Evolutionary conservation across 2,329 filamentous ascomycete genomes (phyloP).

Genomic region (Calonectria honghensis): DNA sequence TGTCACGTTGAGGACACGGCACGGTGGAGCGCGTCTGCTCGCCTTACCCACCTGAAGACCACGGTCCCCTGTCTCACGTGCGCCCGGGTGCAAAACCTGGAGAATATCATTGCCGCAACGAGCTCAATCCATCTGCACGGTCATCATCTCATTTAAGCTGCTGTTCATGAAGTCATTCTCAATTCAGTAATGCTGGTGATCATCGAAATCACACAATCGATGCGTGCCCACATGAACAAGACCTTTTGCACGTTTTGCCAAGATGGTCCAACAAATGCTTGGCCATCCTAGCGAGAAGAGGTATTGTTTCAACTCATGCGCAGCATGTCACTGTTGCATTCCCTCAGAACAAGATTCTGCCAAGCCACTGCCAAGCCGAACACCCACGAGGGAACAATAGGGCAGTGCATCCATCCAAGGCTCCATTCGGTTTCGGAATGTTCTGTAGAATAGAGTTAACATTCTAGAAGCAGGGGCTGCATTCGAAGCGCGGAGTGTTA

Average conservation of each 20-base stretch:
- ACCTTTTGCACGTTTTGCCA: background rate
- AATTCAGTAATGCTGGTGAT: constrained; percentile 17
- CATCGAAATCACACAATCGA: background rate
- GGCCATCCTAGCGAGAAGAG: background rate
- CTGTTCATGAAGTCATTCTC: background rate
- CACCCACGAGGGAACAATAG: background rate
- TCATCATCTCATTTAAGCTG: constrained; percentile 17
- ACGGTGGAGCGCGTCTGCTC: constrained; percentile 9
- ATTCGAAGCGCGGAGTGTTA: constrained; percentile 21
- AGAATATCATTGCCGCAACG: constrained; percentile 24
- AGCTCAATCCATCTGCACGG: constrained; percentile 8
- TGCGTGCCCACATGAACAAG: constrained; percentile 4
- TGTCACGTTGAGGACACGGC: constrained; percentile 19
- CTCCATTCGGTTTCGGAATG: constrained; percentile 13
- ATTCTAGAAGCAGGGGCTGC: constrained; percentile 24
- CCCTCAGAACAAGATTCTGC: constrained; percentile 16
- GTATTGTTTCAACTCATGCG: constrained; percentile 6
- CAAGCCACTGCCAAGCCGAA: constrained; percentile 10
- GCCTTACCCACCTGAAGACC: constrained; percentile 19
- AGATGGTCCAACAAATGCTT: background rate
- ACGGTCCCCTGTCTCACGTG: constrained; percentile 15
- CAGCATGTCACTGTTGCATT: constrained; percentile 9
- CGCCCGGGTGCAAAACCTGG: constrained; percentile 12
- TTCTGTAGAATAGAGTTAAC: background rate
- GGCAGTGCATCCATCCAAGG: constrained; percentile 2